A percentile compares a stretch with the other conserved stretches of the same genome.
phyloP scores from a whole-genome alignment of 768 basidiomycete genomes.

The Mycena epipterygia region DNA sequence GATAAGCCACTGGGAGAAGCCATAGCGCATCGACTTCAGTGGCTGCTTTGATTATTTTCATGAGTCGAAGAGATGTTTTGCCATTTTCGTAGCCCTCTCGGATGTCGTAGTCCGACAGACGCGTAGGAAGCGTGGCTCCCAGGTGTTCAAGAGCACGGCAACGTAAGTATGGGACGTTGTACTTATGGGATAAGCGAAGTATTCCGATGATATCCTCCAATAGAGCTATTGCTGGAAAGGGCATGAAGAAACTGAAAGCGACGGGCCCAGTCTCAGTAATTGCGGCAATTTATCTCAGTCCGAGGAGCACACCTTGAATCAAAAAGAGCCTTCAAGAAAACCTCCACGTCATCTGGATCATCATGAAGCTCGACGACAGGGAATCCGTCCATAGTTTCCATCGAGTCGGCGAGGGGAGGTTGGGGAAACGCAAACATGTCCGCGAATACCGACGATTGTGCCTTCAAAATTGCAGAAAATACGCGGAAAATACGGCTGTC shows the following conservation, averaged over 20 bases:
- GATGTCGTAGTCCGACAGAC: background rate
- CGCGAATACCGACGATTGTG: background rate
- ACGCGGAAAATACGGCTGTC: background rate
- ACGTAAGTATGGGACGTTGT: constrained; percentile 10
- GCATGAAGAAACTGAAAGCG: constrained; percentile 19
- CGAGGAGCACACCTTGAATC: background rate
- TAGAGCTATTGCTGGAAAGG: background rate
- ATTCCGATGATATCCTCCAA: background rate
- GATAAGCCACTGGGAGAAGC: constrained; percentile 16
- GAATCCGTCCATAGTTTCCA: constrained; percentile 16
- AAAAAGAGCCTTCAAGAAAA: constrained; percentile 20
- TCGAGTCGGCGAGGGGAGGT: constrained; percentile 1
- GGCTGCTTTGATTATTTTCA: background rate
- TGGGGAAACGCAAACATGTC: constrained; percentile 22
- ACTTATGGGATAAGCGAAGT: constrained; percentile 12
- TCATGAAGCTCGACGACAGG: constrained; percentile 16
- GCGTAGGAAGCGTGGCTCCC: background rate
- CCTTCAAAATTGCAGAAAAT: constrained; percentile 1
- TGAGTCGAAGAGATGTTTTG: too few species aligned
- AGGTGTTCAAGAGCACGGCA: constrained; percentile 21
- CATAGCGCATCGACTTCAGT: constrained; percentile 14
- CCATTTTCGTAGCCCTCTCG: too few species aligned
- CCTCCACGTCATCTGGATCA: constrained; percentile 9
- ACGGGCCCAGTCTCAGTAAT: background rate
- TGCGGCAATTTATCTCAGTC: too few species aligned